Conservation (phyloP, 345 rosid species). For the Euphorbia tirucalli region DNA sequence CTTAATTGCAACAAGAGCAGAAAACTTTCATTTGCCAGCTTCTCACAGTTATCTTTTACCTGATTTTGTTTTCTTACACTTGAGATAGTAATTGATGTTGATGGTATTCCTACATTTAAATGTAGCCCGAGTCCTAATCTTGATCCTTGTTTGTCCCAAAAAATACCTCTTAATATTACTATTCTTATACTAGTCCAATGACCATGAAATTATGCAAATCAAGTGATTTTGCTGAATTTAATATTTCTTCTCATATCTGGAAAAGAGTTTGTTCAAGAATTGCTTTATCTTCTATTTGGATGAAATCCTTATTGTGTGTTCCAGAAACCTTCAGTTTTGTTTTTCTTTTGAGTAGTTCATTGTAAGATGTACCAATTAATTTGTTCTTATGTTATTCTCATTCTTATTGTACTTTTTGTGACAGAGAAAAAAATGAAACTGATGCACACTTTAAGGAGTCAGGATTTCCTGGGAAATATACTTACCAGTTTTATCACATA, state of each 20-base stretch:
- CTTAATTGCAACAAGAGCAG: not conserved
- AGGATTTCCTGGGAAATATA: conserved; percentile 37
- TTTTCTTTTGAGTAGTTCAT: not conserved
- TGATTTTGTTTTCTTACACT: not conserved
- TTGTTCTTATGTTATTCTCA: too few species aligned
- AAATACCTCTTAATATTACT: not conserved
- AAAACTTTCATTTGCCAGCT: not conserved
- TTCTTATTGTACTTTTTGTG: conserved; percentile 6
- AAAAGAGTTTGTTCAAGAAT: not conserved
- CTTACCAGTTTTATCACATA: conserved; percentile 68
- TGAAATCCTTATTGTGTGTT: not conserved
- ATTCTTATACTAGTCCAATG: not conserved
- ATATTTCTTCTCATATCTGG: not conserved
- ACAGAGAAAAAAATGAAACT: conserved; percentile 49
- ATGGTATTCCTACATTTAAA: not conserved
- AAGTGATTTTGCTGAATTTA: not conserved
- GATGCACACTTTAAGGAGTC: conserved; percentile 37
- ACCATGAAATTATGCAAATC: not conserved
- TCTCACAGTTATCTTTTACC: not conserved
- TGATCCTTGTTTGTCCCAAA: not conserved
- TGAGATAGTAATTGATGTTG: not conserved
- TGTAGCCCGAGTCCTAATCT: too few species aligned
- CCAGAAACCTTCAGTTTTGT: too few species aligned
- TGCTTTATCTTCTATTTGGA: not conserved
- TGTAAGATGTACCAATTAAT: not conserved